Evolutionary conservation across 192 early-diverging fungal genomes (phyloP).

Genomic region (Jimgerdemannia lactiflua): DNA sequence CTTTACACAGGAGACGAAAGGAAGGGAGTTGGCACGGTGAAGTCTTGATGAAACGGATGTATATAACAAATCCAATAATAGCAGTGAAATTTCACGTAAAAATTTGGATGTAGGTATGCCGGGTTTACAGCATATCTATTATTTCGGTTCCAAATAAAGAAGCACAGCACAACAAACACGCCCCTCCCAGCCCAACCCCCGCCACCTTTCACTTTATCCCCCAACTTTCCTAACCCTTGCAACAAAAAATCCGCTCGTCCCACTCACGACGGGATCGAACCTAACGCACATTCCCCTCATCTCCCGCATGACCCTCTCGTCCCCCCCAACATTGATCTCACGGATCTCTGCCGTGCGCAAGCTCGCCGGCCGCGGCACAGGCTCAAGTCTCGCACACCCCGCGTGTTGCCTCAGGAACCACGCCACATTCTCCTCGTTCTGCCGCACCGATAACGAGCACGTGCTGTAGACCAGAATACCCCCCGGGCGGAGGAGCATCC

Average conservation of each 20-base stretch:
- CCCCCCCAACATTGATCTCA: conserved; percentile 11
- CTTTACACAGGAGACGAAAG: no score
- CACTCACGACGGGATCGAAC: conserved; percentile 63
- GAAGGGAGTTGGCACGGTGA: no score
- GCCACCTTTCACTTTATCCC: no score
- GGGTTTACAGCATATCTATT: no score
- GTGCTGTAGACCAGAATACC: conserved; percentile 90
- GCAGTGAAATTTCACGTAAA: no score
- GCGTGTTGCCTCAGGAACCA: conserved; percentile 64
- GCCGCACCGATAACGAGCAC: conserved; percentile 68
- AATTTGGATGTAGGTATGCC: no score
- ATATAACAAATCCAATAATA: no score
- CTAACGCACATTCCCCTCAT: conserved; percentile 45
- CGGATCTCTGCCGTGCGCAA: conserved; percentile 34
- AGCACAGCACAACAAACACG: no score
- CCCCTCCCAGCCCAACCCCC: no score
- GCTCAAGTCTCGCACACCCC: conserved; percentile 48
- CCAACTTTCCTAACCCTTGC: conserved; percentile 66
- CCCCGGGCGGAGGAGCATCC: conserved; percentile 65
- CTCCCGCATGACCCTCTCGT: conserved; percentile 13
- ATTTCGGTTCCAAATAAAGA: no score
- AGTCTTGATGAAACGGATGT: no score
- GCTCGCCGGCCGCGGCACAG: conserved; percentile 36
- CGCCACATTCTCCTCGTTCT: conserved; percentile 85
- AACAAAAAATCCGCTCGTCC: conserved; percentile 80